Percentiles rank a stretch among this genome's conserved stretches.
Evolutionary conservation across 441 rosid species (phyloP).

Genomic region (Erodium texanum): DNA sequence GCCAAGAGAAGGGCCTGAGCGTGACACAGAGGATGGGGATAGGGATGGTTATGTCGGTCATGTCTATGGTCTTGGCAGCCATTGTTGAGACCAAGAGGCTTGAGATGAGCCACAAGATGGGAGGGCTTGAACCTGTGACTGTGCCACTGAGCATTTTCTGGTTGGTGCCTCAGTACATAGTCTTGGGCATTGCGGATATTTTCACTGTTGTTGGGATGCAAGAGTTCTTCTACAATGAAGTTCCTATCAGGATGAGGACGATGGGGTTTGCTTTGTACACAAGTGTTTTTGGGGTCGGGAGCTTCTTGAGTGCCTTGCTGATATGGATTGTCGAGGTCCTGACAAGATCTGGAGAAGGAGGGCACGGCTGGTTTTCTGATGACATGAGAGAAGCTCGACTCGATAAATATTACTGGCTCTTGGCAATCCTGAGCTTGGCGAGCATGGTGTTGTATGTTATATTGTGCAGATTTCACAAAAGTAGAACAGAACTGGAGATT

Average conservation of each 20-base stretch:
- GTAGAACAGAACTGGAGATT: conserved; percentile 28
- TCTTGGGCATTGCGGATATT: conserved; percentile 73
- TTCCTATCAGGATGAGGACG: conserved; percentile 69
- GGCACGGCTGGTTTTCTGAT: conserved; percentile 67
- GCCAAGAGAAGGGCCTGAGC: conserved; percentile 39
- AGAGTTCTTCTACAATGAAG: conserved; percentile 83
- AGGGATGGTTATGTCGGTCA: conserved; percentile 70
- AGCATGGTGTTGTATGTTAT: conserved; percentile 49
- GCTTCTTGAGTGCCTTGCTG: conserved; percentile 68
- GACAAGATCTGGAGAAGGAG: conserved; percentile 31
- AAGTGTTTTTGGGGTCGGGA: conserved; percentile 85
- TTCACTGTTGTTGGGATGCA: conserved; percentile 96
- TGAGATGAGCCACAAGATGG: conserved; percentile 26
- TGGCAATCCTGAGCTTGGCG: conserved; percentile 44
- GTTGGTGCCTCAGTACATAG: conserved; percentile 75
- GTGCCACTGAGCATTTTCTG: conserved; percentile 62
- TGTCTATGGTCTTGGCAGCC: conserved; percentile 78
- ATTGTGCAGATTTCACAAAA: conserved; percentile 43
- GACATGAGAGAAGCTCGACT: conserved; percentile 73
- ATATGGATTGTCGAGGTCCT: conserved; percentile 47
- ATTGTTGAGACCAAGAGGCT: conserved; percentile 61
- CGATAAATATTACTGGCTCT: conserved; percentile 70
- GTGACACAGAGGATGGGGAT: conserved; percentile 83
- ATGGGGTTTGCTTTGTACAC: conserved; percentile 87
- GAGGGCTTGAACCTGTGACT: conserved; percentile 14